Evolutionary conservation across 2,329 filamentous ascomycete genomes (phyloP).

Genomic region (Claviceps monticola): DNA sequence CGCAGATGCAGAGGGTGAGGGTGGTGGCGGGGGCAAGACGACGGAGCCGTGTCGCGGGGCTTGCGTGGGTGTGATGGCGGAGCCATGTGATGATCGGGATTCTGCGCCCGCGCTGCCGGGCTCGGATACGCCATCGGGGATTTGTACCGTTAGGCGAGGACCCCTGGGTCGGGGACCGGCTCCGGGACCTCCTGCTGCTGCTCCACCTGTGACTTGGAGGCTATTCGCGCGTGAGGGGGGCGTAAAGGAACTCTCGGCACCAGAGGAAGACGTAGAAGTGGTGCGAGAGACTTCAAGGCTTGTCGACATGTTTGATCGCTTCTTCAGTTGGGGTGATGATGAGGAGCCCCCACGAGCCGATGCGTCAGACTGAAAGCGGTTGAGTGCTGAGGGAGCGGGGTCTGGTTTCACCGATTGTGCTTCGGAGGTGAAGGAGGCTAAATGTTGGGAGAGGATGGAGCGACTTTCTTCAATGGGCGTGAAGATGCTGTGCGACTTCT

Average conservation of each 20-base stretch:
- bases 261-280: slow-evolving; percentile 40
- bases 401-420: slow-evolving; percentile 27
- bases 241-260: slow-evolving; percentile 50
- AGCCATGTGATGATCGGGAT: slow-evolving; percentile 49
- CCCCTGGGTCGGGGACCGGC: slow-evolving; percentile 58
- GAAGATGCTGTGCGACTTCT: slow-evolving; percentile 85
- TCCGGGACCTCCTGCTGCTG: slow-evolving; percentile 21
- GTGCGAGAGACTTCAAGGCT: slow-evolving; percentile 32
- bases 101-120: slow-evolving; percentile 59
- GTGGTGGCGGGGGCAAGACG: slow-evolving; percentile 82
- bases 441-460: slow-evolving; percentile 76
- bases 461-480: slow-evolving; percentile 91
- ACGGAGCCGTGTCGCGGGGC: slow-evolving; percentile 44
- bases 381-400: slow-evolving; percentile 14
- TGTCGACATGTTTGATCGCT: slow-evolving; percentile 30
- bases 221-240: slow-evolving; percentile 72
- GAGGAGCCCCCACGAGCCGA: slow-evolving; percentile 36
- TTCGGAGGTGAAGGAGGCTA: slow-evolving; percentile 51
- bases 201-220: slow-evolving; percentile 31
- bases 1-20: slow-evolving; percentile 76
- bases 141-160: slow-evolving; percentile 82
- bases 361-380: slow-evolving; percentile 51
- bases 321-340: slow-evolving; percentile 42
- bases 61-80: slow-evolving; percentile 44
- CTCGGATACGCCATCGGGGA: slow-evolving; percentile 82